A percentile compares a stretch with the other conserved stretches of the same genome.
phyloP scores from a whole-genome alignment of 208 protist species.

The Crithidia acanthocephali region DNA sequence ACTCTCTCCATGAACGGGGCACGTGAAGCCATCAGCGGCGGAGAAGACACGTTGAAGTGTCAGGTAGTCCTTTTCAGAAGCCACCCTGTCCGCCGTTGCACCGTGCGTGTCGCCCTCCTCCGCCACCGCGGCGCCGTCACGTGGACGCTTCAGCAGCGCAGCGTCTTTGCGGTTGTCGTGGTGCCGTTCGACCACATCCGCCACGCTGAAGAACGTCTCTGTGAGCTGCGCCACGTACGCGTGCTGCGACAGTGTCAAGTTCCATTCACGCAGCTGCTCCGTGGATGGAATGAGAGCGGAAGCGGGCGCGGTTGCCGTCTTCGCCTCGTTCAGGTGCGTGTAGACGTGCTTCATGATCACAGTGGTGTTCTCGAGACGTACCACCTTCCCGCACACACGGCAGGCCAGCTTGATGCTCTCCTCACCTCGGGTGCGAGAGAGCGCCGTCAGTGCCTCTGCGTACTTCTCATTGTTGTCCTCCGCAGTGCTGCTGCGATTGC shows the following conservation, averaged over 20 bases:
- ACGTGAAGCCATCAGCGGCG: background rate
- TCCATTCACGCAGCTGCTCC: slow-evolving; percentile 50
- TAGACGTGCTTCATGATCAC: slow-evolving; percentile 55
- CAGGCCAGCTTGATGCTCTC: slow-evolving; percentile 49
- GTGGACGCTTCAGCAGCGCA: slow-evolving; percentile 14
- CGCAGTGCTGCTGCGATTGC: background rate
- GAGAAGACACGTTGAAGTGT: background rate
- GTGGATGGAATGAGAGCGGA: slow-evolving; percentile 23
- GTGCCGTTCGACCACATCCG: slow-evolving; percentile 13
- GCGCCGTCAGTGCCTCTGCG: background rate
- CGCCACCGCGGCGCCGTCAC: background rate
- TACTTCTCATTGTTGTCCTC: background rate
- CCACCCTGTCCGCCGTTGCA: background rate
- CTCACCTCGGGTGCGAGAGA: slow-evolving; percentile 9
- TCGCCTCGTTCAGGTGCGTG: slow-evolving; percentile 33
- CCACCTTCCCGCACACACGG: slow-evolving; percentile 51
- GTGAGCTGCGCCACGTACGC: slow-evolving; percentile 39
- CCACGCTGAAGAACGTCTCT: slow-evolving; percentile 32
- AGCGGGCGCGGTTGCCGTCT: background rate
- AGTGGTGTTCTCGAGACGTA: slow-evolving; percentile 38
- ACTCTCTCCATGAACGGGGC: background rate
- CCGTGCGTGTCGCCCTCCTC: background rate
- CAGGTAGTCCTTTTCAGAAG: slow-evolving; percentile 2
- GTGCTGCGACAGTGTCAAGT: slow-evolving; percentile 44
- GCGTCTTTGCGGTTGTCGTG: slow-evolving; percentile 17